phyloP scores from a whole-genome alignment of 352 stramenopile genomes.

The Phytophthora pistaciae region DNA sequence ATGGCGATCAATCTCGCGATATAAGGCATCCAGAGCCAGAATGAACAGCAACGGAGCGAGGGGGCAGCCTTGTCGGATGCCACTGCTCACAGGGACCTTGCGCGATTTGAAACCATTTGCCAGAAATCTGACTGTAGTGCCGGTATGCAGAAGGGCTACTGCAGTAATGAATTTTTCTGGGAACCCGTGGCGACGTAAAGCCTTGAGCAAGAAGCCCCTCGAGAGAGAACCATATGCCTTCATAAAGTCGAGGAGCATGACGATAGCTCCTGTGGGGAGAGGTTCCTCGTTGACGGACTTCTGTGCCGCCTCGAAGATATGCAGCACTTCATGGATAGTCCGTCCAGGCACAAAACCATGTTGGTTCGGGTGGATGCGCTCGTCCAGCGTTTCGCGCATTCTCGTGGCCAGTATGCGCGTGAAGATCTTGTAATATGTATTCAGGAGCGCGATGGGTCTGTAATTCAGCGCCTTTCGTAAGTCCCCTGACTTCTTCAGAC shows the following conservation, averaged over 20 bases:
- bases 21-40: no score
- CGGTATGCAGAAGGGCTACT: background rate
- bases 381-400: background rate
- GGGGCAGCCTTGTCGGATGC: no score
- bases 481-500: no score
- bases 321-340: background rate
- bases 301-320: constrained; percentile 5
- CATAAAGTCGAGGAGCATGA: constrained; percentile 11
- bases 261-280: background rate
- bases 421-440: constrained; percentile 7
- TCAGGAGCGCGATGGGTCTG: background rate
- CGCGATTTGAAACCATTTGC: no score
- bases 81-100: no score
- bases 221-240: constrained; percentile 16
- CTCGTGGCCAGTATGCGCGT: background rate
- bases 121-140: background rate
- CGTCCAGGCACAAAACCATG: constrained; percentile 11
- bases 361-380: background rate
- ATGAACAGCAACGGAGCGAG: no score
- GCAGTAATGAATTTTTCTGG: background rate
- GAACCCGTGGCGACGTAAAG: background rate
- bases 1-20: no score
- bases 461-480: no score
- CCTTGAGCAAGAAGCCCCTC: background rate
- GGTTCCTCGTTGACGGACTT: background rate